Base-by-base conservation (phyloP, 2,329 filamentous ascomycete species). In the Alternaria atra region DNA sequence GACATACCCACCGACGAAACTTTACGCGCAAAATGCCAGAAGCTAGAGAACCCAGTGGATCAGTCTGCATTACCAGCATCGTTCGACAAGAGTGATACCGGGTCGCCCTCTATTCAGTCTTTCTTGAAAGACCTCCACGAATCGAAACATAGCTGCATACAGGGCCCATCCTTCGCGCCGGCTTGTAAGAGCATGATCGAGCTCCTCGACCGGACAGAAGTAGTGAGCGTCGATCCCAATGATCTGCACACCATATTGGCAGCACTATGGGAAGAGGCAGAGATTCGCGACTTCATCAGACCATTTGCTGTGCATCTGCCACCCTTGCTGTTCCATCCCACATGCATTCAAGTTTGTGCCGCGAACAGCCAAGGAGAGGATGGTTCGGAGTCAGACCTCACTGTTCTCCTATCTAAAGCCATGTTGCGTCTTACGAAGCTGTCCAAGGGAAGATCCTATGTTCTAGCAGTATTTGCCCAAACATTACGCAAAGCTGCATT, bases 261-360 rank as follows among this genome's bases (percentile, higher is more conserved):
- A 39, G 75, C 76, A 2, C 70, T 84, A n/a, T 84, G 81, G 81
- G 79, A 79, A 32, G 82, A 84, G 60, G 69, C 82, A 2, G 83
- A 84, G 58, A 80, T 80, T 50, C 78, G 83, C 52, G 82, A 84
- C 42, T 84, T 82, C 62, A 78, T 79, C 12, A 79, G 81, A 60
- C 69, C 70, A 2, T 73, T 80, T 1, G 72, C 80, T 5, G 63
- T 80, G 44, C 68, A 73, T 15, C 39, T 83, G 8, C 78, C 81
- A 4, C 53, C 61, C 5, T 44, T 82, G 1, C 67, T 82, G 12
- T 76, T 82, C 23, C 76, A 82, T 57, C 69, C 72, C 8, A 55
- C 30, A 13, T 74, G 74, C 65, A 65, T 76, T 30, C 48, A 60
- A n/a, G 30, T 61, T 3, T 72, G 68, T 55, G 25, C 66, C n/a